Percentiles rank a stretch among this genome's conserved stretches.
Evolutionary conservation across 2,329 filamentous ascomycete genomes (phyloP).

Genomic region (Colletotrichum eleusines): DNA sequence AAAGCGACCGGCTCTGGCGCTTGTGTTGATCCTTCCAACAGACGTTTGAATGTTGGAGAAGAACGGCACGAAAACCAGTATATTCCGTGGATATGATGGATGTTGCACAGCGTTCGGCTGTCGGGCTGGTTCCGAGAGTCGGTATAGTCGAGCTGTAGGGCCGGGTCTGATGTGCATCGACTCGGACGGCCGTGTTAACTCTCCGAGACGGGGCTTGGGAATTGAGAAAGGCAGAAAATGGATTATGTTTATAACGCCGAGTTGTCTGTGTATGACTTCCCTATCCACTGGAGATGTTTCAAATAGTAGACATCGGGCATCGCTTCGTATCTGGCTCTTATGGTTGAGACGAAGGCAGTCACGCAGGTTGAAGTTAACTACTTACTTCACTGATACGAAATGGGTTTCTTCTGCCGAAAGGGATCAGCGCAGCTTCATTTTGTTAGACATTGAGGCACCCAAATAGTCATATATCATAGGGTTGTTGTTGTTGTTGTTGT

Average conservation of each 20-base stretch:
- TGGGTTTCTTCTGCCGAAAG: neutral
- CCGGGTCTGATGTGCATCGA: neutral
- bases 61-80: neutral
- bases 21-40: constrained; percentile 1
- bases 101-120: neutral
- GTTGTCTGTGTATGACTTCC: neutral
- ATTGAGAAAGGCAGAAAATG: neutral
- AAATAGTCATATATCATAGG: neutral
- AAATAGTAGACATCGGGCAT: neutral
- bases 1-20: constrained; percentile 4
- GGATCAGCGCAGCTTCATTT: neutral
- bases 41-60: neutral
- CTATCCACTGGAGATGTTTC: neutral
- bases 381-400: neutral
- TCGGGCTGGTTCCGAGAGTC: neutral
- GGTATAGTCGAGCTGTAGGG: neutral
- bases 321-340: neutral
- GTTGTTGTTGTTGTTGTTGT: too few relatives aligned
- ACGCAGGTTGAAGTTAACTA: neutral
- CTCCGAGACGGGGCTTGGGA: neutral
- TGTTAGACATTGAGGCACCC: neutral
- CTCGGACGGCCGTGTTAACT: neutral
- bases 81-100: too few relatives aligned
- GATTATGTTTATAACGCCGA: neutral
- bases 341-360: too few relatives aligned